Percentiles rank a stretch among this genome's conserved stretches.
Evolutionary conservation across 2,329 filamentous ascomycete genomes (phyloP).

Genomic region (Aspergillus sergii): DNA sequence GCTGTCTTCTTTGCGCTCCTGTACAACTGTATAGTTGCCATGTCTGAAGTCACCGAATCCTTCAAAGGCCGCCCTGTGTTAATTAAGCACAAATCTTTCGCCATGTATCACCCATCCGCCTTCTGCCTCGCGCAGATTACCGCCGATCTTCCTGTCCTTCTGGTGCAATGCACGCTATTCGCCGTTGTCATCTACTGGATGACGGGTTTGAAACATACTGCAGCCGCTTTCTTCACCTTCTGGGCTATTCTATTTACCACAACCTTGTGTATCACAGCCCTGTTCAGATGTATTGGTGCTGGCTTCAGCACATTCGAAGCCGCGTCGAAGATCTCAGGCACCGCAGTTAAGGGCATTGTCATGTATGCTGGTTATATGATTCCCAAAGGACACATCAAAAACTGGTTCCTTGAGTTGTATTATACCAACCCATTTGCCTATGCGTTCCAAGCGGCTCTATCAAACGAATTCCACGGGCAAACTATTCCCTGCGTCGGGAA

Average conservation of each 20-base stretch:
- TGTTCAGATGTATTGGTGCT: conserved; percentile 61
- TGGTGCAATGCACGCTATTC: conserved; percentile 64
- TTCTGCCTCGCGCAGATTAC: conserved; percentile 48
- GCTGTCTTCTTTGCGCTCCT: conserved; percentile 67
- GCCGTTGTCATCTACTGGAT: conserved; percentile 65
- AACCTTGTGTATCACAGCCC: conserved; percentile 57
- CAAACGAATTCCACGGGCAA: conserved; percentile 37
- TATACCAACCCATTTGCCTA: conserved; percentile 46
- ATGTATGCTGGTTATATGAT: conserved; percentile 50
- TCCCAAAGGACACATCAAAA: conserved; percentile 52
- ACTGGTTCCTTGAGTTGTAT: conserved; percentile 54
- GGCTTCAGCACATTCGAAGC: conserved; percentile 60
- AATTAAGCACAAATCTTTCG: conserved; percentile 61
- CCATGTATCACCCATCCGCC: conserved; percentile 57
- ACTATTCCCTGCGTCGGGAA: conserved; percentile 34
- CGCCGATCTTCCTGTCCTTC: conserved; percentile 56
- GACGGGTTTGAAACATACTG: conserved; percentile 57
- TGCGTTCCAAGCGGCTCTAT: conserved; percentile 41
- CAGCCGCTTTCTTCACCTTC: conserved; percentile 63
- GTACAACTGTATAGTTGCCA: conserved; percentile 63
- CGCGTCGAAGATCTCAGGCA: conserved; percentile 57
- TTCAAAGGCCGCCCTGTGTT: conserved; percentile 64
- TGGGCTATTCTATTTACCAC: conserved; percentile 56
- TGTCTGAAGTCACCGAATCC: conserved; percentile 68
- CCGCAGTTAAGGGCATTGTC: conserved; percentile 39